Base-by-base conservation (phyloP, 257 asterid species). In the Nicotiana attenuata region DNA sequence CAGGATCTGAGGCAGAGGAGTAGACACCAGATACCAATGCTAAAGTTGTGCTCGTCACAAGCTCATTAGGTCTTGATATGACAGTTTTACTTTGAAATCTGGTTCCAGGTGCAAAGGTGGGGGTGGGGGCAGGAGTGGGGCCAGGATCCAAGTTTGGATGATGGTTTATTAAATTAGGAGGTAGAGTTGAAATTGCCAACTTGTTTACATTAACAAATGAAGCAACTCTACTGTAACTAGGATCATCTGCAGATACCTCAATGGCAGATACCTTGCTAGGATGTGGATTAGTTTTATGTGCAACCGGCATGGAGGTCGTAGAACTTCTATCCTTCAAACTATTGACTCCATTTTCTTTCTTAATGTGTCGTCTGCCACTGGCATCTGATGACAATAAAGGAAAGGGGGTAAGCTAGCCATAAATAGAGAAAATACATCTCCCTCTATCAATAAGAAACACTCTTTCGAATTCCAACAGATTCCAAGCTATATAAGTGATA, bases 1-100 rank as follows among this genome's bases (percentile, higher is more conserved):
- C 89, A 22, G 92, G 90, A 89, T 88, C 92, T 5, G 91, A 84
- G 59, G 88, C 86, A 82, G 92, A 87, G 45, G 89, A 85, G 81
- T 84, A 88, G 87, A 91, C 83, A 82, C 87, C 89, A 10, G 93
- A 80, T 14, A 85, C 85, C 47, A 84, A 82, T 26, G 76, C 79
- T 65, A 87, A 69, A 77, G 79, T 59, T 76, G 52, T 55, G 56
- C 83, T 69, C 80, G 81, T 76, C 69, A 84, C 87, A 80, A 85
- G 76, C 78, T 85, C 78, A 85, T 61, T 81, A 20, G 87, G 83
- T 82, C 63, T 82, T 82, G 82, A 68, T 84, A 76, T 87, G 80
- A 81, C 76, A 28, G 57, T 82, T 83, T 78, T 83, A 29, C 83
- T 87, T 19, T 84, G 81, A 84, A 38, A 81, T 75, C 76, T 82